Percentiles rank a stretch among this genome's conserved stretches.
phyloP scores from a whole-genome alignment of 2,329 filamentous ascomycete genomes.

The Periconia sp. region DNA sequence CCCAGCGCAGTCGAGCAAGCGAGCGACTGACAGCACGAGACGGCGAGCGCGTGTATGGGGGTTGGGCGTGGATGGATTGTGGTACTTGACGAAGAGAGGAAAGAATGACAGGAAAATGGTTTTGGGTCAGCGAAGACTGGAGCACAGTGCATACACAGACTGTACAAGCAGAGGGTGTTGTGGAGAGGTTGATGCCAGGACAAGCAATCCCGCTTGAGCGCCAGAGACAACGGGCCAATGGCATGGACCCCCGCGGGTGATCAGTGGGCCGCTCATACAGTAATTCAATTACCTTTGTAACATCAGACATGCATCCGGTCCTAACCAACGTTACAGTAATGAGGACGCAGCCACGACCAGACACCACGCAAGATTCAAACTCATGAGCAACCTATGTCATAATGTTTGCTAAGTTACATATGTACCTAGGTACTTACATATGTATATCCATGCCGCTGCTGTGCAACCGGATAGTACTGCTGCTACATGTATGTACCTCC shows the following conservation, averaged over 20 bases:
- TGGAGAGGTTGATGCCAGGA: not conserved
- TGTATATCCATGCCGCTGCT: no score
- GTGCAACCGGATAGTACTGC: no score
- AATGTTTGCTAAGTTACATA: no score
- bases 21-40: not conserved
- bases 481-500: no score
- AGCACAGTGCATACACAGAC: not conserved
- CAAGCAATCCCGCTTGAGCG: not conserved
- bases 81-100: not conserved
- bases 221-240: not conserved
- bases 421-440: no score
- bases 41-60: not conserved
- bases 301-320: no score
- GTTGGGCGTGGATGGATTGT: not conserved
- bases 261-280: not conserved
- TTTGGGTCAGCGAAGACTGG: not conserved
- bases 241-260: not conserved
- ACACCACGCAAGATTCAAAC: no score
- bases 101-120: not conserved
- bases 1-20: slow-evolving; percentile 19
- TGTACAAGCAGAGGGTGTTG: not conserved
- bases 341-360: no score
- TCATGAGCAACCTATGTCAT: no score
- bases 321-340: no score
- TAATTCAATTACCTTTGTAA: no score